Base-by-base conservation (phyloP, 2,329 filamentous ascomycete genomes). In the Taxawa tesnikishii region DNA sequence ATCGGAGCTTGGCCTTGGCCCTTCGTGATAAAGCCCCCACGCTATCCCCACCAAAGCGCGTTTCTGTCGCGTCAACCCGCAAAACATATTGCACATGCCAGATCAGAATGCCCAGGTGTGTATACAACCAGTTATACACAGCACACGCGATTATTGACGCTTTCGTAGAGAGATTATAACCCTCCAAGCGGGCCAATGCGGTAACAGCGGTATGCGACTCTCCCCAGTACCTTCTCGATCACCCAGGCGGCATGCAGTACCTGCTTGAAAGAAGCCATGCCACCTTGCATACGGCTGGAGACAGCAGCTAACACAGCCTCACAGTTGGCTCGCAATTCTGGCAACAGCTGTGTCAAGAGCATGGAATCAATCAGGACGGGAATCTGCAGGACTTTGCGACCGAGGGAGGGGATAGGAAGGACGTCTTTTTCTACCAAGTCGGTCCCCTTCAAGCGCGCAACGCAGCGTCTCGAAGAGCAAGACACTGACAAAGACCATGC, bases 321-420 rank as follows among this genome's bases (percentile, higher is more conserved):
- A 24, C 50, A 94, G 85, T 96, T 57, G 90, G 90, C 38, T 88
- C 83, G 51, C 84, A 96, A 55, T 98, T 98, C 63, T 98, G 90
- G 90, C 88, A 96, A 59, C 90, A 96, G 62, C 74, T 96, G 38
- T 98, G 90, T 59, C 81, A 88, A 56, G 90, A 98, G 62, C 90
- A 98, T 55, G 90, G 92, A 40, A 98, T 98, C 63, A 94, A 81
- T 51, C 84, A 90, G 55, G 85, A 96, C 61, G 90, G 90, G 37
- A 96, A 96, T 56, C 72, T 98, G 37, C 87, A 94, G 55, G 87
- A 94, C 58, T 94, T 94, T 64, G 90, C 90, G 52, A 94, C 85
- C 30, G 90, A 96, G 59, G 90, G 90, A 52, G 87, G 88, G 44
- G 90, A 98, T 62, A 79, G 90, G 47, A 98, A 98, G 58, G 90